Evolutionary conservation across 2,329 filamentous ascomycete species (phyloP), one percentile per base, ranked within the genome.

Genomic region (Pleomassaria siparia): DNA sequence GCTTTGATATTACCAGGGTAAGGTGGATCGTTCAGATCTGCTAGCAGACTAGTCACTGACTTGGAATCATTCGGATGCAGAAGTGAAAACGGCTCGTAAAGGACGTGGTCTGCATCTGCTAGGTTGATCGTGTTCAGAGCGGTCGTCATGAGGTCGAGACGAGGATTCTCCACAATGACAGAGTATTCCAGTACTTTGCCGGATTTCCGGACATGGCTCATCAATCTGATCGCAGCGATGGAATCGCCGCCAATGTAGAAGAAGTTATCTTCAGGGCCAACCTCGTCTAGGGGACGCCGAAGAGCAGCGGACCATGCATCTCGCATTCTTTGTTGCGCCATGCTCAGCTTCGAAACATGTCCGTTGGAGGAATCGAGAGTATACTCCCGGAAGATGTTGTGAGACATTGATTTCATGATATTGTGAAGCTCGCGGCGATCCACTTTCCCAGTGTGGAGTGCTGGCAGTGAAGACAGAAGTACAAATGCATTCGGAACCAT

Each of bases 401-500:
- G 53, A 15, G 53, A 53, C 2, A 55, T 18, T 53, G 36, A 41
- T 25, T 49, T 44, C 4, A 51, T 50, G n/a, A 53, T 46, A 29
- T 50, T 42, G 21, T 46, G 44, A n/a, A 54, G 24, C 4, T 36
- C 20, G 9, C 42, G 49, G 39, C 71, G 68, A 44, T 72, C 68
- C n/a, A 67, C 56, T 49, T 74, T 74, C 5, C 61, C 72, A 5
- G 71, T 66, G 56, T 1, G 70, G 72, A n/a, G 74, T 58, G 30
- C 60, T 60, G 26, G 25, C 25, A 26, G 25, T 12, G 6, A 54
- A 56, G 7, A 74, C 45, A 1, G 69, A 70, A 35, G 7, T 7
- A 74, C 66, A 40, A 71, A 72, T 1, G 70, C 54, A n/a, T 66
- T 65, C 8, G 73, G 72, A 40, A 74, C 66, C 71, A 75, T 72